Evolutionary conservation across 1,139 yeast genomes (phyloP).

Genomic region (Blastobotrys apis): DNA sequence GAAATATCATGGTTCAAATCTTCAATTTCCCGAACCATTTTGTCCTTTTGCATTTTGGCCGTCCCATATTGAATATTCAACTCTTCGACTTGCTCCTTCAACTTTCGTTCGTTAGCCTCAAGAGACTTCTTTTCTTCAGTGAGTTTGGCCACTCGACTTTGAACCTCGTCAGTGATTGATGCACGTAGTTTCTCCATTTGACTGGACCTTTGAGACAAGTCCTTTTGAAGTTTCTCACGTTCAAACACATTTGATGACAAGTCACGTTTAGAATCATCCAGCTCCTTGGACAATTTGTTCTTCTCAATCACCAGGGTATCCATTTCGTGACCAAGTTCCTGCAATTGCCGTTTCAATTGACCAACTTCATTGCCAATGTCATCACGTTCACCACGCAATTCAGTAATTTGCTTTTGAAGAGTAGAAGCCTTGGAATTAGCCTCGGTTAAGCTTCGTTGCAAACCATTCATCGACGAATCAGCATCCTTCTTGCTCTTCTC

Average conservation of each 20-base stretch:
- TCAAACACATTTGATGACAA: slow-evolving; percentile 24
- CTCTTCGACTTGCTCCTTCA: slow-evolving; percentile 29
- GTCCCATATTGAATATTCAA: slow-evolving; percentile 24
- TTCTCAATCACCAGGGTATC: slow-evolving; percentile 28
- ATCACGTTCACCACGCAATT: slow-evolving; percentile 42
- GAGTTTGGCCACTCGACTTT: slow-evolving; percentile 41
- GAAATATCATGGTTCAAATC: slow-evolving; percentile 42
- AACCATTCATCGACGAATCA: slow-evolving; percentile 17
- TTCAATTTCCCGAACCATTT: slow-evolving; percentile 76
- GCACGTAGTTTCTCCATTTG: slow-evolving; percentile 38
- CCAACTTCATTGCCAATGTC: slow-evolving; percentile 29
- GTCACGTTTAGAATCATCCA: slow-evolving; percentile 24
- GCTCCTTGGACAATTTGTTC: slow-evolving; percentile 26
- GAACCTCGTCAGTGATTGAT: slow-evolving; percentile 40
- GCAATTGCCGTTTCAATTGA: slow-evolving; percentile 23
- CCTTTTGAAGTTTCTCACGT: slow-evolving; percentile 29
- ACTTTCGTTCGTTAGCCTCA: slow-evolving; percentile 40
- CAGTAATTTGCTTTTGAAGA: slow-evolving; percentile 28
- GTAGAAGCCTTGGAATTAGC: slow-evolving; percentile 21
- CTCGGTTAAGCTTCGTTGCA: slow-evolving; percentile 23
- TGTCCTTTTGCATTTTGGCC: slow-evolving; percentile 43
- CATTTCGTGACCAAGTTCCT: slow-evolving; percentile 22
- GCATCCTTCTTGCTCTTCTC: slow-evolving; percentile 26
- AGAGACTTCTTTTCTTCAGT: slow-evolving; percentile 34
- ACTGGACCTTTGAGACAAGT: slow-evolving; percentile 24